These are phyloP conservation scores for Cordyceps cicadae DNA, from an alignment of 2,329 filamentous ascomycete genomes.

Conservation along the genomic window DNA sequence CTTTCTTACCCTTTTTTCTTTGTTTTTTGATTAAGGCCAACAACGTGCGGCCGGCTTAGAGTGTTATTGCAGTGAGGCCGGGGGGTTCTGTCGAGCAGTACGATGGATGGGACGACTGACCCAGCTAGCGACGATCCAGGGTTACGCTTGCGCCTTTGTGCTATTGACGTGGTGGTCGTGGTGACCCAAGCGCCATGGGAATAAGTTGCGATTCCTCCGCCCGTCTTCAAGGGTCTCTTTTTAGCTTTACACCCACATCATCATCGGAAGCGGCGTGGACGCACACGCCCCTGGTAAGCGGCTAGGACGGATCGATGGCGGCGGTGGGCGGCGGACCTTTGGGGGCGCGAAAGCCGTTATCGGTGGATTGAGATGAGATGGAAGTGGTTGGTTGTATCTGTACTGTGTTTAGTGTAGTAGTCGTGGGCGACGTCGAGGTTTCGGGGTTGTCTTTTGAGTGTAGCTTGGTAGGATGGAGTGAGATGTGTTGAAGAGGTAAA, in stretches of 20 bases:
- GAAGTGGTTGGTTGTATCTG: no score
- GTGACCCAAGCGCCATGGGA: no score
- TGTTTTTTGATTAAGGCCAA: not conserved
- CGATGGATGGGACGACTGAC: not conserved
- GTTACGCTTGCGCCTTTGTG: not conserved
- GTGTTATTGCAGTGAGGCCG: not conserved
- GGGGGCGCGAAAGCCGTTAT: no score
- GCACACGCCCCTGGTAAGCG: not conserved
- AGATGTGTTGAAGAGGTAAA: no score
- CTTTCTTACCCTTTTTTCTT: not conserved
- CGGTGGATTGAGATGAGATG: no score
- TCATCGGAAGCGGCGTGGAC: not conserved
- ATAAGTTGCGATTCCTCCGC: no score
- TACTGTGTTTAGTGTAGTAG: no score
- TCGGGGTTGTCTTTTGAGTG: no score
- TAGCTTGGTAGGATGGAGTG: no score
- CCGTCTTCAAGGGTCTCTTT: not conserved
- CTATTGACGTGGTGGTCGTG: no score
- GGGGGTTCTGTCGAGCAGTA: not conserved
- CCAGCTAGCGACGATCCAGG: not conserved
- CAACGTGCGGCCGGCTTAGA: not conserved
- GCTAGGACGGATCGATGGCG: constrained; percentile 6
- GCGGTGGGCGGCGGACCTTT: not conserved
- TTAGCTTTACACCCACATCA: not conserved
- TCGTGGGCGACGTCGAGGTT: no score